Evolutionary conservation across 2,329 filamentous ascomycete genomes (phyloP).

Genomic region (Fusarium chlamydosporum): DNA sequence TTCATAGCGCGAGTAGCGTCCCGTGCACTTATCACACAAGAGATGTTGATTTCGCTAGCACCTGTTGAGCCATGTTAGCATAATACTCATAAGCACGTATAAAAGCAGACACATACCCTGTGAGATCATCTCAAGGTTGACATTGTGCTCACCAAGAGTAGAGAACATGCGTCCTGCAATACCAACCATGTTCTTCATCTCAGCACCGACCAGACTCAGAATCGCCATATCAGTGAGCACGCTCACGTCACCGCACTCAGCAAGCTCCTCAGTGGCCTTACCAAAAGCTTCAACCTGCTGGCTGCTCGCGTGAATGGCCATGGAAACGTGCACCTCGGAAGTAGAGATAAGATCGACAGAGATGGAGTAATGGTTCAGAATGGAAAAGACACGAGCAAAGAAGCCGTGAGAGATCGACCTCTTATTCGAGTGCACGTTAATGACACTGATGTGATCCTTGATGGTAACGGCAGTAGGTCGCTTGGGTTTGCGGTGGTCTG

Average conservation of each 20-base stretch:
- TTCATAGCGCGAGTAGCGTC: constrained; percentile 96
- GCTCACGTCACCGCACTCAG: constrained; percentile 89
- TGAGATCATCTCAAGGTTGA: constrained; percentile 99
- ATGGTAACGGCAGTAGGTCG: constrained; percentile 93
- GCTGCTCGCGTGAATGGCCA: constrained; percentile 91
- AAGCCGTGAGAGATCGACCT: constrained; percentile 96
- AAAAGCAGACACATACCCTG: constrained; percentile 75
- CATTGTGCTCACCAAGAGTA: constrained; percentile 89
- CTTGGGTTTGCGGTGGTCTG: constrained; percentile 70
- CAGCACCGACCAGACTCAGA: constrained; percentile 90
- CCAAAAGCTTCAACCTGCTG: constrained; percentile 73
- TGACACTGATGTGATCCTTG: constrained; percentile 95
- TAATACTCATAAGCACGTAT: rapidly evolving
- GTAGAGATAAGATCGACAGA: constrained; percentile 97
- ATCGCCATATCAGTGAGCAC: constrained; percentile 95
- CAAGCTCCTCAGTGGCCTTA: constrained; percentile 78
- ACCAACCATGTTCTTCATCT: constrained; percentile 98
- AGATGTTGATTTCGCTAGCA: constrained; percentile 99
- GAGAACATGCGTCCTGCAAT: constrained; percentile 96
- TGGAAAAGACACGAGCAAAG: constrained; percentile 92
- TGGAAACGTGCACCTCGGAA: constrained; percentile 95
- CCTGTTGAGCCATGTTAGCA: constrained; percentile 65
- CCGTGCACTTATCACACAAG: constrained; percentile 92
- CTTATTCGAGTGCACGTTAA: constrained; percentile 99
- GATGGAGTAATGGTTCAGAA: constrained; percentile 86